Percentiles rank a stretch among this genome's conserved stretches.
phyloP scores from a whole-genome alignment of 1,284 basidiomycete species.

The Cystobasidium pallidum region DNA sequence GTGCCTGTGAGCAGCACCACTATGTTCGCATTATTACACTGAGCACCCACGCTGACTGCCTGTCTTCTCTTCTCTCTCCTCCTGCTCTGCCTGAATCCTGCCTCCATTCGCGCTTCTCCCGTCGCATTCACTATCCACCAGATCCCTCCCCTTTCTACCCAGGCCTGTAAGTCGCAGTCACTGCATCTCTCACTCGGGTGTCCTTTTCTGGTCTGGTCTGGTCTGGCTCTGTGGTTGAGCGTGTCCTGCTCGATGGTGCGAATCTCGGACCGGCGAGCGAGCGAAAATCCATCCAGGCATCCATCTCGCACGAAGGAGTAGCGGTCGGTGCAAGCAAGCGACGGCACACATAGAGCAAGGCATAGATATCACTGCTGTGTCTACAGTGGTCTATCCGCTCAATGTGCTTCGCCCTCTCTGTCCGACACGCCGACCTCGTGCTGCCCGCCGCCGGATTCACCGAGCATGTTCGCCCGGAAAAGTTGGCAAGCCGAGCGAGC shows the following conservation, averaged over 20 bases:
- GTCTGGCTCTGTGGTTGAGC: too few species aligned
- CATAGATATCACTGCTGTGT: too few species aligned
- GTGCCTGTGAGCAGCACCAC: constrained; percentile 7
- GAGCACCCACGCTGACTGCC: neutral
- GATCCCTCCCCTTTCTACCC: constrained; percentile 11
- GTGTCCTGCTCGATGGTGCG: too few species aligned
- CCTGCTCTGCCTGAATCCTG: too few species aligned
- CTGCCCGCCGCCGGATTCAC: too few species aligned
- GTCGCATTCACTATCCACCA: neutral
- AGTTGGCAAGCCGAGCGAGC: too few species aligned
- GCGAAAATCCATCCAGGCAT: too few species aligned
- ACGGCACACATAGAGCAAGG: neutral
- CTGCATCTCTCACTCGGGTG: neutral
- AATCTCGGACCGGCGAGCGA: neutral
- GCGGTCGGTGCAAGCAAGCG: neutral
- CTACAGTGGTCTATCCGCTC: too few species aligned
- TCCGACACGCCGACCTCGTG: too few species aligned
- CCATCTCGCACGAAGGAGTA: neutral
- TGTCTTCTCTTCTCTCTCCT: neutral
- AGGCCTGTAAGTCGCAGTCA: constrained; percentile 9
- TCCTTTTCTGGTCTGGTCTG: neutral
- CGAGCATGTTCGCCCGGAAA: too few species aligned
- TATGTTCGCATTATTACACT: neutral
- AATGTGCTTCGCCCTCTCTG: too few species aligned
- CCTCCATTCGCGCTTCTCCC: neutral